A percentile compares a stretch with the other conserved stretches of the same genome.
These are phyloP conservation scores for Bolboschoenus planiculmis DNA, from an alignment of 176 grass and related monocot species.

Conservation along the genomic window DNA sequence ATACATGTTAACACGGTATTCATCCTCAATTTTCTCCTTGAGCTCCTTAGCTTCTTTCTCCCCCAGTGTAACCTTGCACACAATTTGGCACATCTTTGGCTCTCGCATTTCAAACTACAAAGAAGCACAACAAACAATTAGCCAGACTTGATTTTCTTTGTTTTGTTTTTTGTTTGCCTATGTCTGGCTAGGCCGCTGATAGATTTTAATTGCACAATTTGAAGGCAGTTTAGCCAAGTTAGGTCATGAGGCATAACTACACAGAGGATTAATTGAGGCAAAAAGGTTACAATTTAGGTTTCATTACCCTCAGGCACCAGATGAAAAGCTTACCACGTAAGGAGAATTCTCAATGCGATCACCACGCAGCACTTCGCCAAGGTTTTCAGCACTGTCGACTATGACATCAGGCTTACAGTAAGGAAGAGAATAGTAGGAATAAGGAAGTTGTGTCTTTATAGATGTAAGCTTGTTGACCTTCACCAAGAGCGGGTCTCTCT, in stretches of 20 bases:
- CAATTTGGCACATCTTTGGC: constrained; percentile 72
- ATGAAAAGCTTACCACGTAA: constrained; percentile 47
- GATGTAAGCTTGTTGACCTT: constrained; percentile 91
- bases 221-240: neutral
- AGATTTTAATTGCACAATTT: neutral
- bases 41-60: constrained; percentile 69
- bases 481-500: constrained; percentile 58
- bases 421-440: constrained; percentile 85
- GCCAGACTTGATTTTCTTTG: neutral
- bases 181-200: neutral
- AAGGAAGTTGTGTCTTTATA: constrained; percentile 85
- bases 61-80: constrained; percentile 59
- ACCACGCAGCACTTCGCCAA: constrained; percentile 84
- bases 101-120: constrained; percentile 84
- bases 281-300: neutral
- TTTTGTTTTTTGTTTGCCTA: neutral
- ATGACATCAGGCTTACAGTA: constrained; percentile 67
- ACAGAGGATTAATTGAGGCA: neutral
- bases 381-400: constrained; percentile 77
- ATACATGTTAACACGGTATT: constrained; percentile 87
- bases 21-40: constrained; percentile 88
- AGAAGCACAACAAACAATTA: constrained; percentile 13
- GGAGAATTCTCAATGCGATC: constrained; percentile 86
- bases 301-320: neutral
- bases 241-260: neutral